Percentiles rank a stretch among this genome's conserved stretches.
Evolutionary conservation across 768 basidiomycete species (phyloP).

Genomic region (Boletus reticulatus): DNA sequence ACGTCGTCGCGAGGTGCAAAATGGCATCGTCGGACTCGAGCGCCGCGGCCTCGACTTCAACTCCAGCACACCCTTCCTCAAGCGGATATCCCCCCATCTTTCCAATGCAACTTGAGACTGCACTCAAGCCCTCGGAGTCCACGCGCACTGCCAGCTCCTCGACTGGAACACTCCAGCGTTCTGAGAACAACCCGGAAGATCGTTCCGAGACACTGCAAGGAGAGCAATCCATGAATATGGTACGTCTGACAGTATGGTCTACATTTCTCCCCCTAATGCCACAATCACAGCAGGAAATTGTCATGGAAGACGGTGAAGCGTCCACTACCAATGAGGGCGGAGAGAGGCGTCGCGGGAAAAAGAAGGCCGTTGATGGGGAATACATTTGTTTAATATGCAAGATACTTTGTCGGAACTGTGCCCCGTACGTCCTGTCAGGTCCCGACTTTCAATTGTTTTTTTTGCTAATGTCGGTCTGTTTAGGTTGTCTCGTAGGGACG

Average conservation of each 20-base stretch:
- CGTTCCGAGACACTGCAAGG: not conserved
- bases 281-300: not conserved
- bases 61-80: not conserved
- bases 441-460: not conserved
- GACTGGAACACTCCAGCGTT: not conserved
- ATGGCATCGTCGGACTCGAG: no score
- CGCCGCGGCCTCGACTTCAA: not conserved
- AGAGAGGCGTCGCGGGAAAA: not conserved
- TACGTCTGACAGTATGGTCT: not conserved
- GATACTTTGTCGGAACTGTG: not conserved
- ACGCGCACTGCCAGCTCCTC: no score
- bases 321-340: not conserved
- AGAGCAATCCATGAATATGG: not conserved
- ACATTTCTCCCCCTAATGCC: not conserved
- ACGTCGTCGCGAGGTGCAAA: not conserved
- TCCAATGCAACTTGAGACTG: not conserved
- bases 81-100: not conserved
- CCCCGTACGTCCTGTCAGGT: not conserved
- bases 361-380: not conserved
- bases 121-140: not conserved
- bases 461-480: not conserved
- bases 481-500: conserved; percentile 8
- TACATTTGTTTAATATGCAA: not conserved
- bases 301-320: not conserved
- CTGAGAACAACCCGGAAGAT: no score